Evolutionary conservation across 2,329 filamentous ascomycete genomes (phyloP).

Genomic region (Hortaea werneckii): DNA sequence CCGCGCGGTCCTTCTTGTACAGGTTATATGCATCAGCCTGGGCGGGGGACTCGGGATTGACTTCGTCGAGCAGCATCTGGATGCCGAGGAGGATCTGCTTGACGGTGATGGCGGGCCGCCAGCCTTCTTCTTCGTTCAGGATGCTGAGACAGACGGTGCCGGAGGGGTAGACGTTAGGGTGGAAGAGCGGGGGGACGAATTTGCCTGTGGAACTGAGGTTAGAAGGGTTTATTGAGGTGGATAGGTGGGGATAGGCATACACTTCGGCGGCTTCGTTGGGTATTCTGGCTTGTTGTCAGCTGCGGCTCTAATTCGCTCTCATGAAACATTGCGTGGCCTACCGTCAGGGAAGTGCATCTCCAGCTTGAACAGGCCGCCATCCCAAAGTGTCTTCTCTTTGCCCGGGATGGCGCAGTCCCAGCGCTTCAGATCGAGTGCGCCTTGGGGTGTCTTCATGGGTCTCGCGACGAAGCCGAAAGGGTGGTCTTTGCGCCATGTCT

Average conservation of each 20-base stretch:
- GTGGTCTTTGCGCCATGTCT: slow-evolving; percentile 94
- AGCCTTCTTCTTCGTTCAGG: slow-evolving; percentile 94
- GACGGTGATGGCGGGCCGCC: slow-evolving; percentile 97
- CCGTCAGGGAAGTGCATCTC: slow-evolving; percentile 88
- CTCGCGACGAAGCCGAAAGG: slow-evolving; percentile 96
- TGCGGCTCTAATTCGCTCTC: neutral
- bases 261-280: slow-evolving; percentile 96
- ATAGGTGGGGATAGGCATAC: slow-evolving; percentile 44
- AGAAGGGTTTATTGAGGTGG: neutral
- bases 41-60: slow-evolving; percentile 91
- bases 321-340: slow-evolving; percentile 35
- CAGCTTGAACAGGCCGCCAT: slow-evolving; percentile 93
- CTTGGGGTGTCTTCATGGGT: slow-evolving; percentile 67
- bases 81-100: slow-evolving; percentile 96
- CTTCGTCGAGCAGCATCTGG: slow-evolving; percentile 89
- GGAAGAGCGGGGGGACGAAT: slow-evolving; percentile 90
- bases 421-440: slow-evolving; percentile 79
- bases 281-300: slow-evolving; percentile 58
- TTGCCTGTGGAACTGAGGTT: slow-evolving; percentile 54
- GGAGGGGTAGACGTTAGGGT: slow-evolving; percentile 96
- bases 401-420: slow-evolving; percentile 97
- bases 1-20: slow-evolving; percentile 77
- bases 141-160: slow-evolving; percentile 96
- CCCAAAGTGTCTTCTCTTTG: slow-evolving; percentile 95
- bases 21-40: slow-evolving; percentile 97